Percentiles rank a stretch among this genome's conserved stretches.
Evolutionary conservation across 306 rosid genomes (phyloP).

Genomic region (Coriaria nepalensis): DNA sequence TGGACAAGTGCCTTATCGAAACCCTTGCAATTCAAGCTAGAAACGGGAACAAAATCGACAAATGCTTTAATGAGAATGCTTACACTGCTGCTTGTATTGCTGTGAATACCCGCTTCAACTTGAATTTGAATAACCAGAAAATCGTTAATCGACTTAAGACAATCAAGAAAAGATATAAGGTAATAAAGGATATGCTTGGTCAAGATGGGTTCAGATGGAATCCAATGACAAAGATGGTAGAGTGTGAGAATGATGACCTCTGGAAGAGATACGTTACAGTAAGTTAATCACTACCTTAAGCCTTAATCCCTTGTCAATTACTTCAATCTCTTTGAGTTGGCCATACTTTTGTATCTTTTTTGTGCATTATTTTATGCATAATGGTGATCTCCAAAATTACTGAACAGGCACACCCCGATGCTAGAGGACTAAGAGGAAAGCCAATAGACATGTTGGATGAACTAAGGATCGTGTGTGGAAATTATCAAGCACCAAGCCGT

Average conservation of each 20-base stretch:
- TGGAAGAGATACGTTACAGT: slow-evolving; percentile 66
- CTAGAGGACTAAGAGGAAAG: slow-evolving; percentile 50
- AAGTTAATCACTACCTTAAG: slow-evolving; percentile 12
- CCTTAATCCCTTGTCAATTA: too few species aligned
- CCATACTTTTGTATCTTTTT: not conserved
- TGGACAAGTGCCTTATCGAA: slow-evolving; percentile 72
- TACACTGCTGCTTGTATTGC: slow-evolving; percentile 69
- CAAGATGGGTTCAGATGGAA: slow-evolving; percentile 72
- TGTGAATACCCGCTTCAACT: slow-evolving; percentile 52
- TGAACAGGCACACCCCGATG: slow-evolving; percentile 62
- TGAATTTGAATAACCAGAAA: slow-evolving; percentile 70
- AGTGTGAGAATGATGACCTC: slow-evolving; percentile 47
- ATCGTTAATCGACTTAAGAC: slow-evolving; percentile 72
- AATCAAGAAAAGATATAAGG: slow-evolving; percentile 65
- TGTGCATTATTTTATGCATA: slow-evolving; percentile 6
- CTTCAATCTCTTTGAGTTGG: too few species aligned
- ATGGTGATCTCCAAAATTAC: slow-evolving; percentile 14
- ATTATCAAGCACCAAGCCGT: slow-evolving; percentile 56
- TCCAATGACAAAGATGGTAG: slow-evolving; percentile 44
- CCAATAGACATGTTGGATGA: slow-evolving; percentile 74
- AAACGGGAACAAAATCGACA: slow-evolving; percentile 63
- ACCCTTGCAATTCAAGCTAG: slow-evolving; percentile 63
- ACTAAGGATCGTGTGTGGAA: slow-evolving; percentile 76
- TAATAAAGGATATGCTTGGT: slow-evolving; percentile 51
- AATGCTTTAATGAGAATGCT: slow-evolving; percentile 74